Base-by-base conservation (phyloP, 2,329 filamentous ascomycete species). In the Aspergillus ibericus region DNA sequence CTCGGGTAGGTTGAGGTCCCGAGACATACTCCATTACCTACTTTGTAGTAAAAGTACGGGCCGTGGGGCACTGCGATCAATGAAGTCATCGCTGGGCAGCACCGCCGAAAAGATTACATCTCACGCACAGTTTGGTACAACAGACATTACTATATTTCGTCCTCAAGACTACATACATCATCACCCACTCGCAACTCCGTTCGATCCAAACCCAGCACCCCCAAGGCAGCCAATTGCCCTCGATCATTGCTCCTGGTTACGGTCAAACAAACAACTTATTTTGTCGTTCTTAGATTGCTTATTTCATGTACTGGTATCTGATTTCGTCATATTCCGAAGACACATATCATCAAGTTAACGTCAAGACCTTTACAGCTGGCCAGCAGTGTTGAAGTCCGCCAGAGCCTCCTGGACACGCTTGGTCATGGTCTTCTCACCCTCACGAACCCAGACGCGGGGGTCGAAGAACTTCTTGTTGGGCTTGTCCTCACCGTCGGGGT, bases 391-490 rank as follows among this genome's bases (percentile, higher is more conserved):
- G 86, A 99, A 99, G 83, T 98, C 93, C 72, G 88, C 82, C 64
- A 99, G 88, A 60, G 90, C 93, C 76, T 88, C 86, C 68, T 85
- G 75, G 66, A 97, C 86, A 79, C 95, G 91, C 71, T 83, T 81
- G 74, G 83, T 85, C 95, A 98, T 99, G 74, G 89, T 92, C 88
- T 97, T 96, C 87, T 99, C 95, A 73, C 93, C 95, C 83, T 80
- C 78, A 60, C 93, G 90, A 63, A 96, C 91, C 93, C 93, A 96
- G 75, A 97, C 92, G 80, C 92, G 88, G 70, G 92, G 92, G 81
- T 90, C 88, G 71, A 90, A 92, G 82, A 83, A 88, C 83, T 97
- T 98, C 91, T 99, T 99, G 88, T 99, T 99, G 75, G 95, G 93
- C 89, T 98, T 98, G 82, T 96, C 91, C 18, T 87, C 88, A 61